Conservation (phyloP, 2,329 filamentous ascomycete genomes). For the Hymenoscyphus linearis region DNA sequence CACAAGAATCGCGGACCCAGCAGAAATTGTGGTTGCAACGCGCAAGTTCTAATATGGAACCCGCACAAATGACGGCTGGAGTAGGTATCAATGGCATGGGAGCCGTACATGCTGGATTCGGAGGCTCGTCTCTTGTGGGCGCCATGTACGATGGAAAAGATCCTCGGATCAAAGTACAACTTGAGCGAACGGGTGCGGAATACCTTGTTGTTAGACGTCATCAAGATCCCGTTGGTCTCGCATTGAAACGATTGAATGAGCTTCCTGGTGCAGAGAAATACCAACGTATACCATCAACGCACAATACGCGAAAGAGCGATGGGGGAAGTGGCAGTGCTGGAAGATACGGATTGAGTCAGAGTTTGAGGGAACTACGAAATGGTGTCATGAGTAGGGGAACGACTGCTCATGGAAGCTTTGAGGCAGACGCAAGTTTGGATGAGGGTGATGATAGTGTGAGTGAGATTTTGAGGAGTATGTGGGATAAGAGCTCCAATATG, state of each 20-base stretch:
- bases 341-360: conserved; percentile 37
- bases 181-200: conserved; percentile 66
- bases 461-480: conserved; percentile 50
- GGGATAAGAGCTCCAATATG: conserved; percentile 56
- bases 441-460: conserved; percentile 45
- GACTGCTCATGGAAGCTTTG: conserved; percentile 18
- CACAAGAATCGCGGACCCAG: conserved; percentile 60
- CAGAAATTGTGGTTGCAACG: conserved; percentile 72
- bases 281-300: conserved; percentile 39
- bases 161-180: conserved; percentile 57
- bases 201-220: conserved; percentile 70
- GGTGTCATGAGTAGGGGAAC: conserved; percentile 3
- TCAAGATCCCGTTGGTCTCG: conserved; percentile 64
- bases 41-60: conserved; percentile 67
- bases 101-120: conserved; percentile 22
- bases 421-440: conserved; percentile 13
- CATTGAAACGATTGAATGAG: conserved; percentile 48
- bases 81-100: conserved; percentile 31
- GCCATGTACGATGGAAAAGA: conserved; percentile 56
- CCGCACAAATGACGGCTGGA: conserved; percentile 43
- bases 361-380: conserved; percentile 31
- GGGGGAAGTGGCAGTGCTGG: conserved; percentile 22
- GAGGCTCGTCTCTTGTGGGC: conserved; percentile 33
- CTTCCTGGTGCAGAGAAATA: conserved; percentile 48
- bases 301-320: conserved; percentile 31